These are phyloP conservation scores for Cornus kousa DNA, from an alignment of 148 eudicot species.

Conservation along the genomic window DNA sequence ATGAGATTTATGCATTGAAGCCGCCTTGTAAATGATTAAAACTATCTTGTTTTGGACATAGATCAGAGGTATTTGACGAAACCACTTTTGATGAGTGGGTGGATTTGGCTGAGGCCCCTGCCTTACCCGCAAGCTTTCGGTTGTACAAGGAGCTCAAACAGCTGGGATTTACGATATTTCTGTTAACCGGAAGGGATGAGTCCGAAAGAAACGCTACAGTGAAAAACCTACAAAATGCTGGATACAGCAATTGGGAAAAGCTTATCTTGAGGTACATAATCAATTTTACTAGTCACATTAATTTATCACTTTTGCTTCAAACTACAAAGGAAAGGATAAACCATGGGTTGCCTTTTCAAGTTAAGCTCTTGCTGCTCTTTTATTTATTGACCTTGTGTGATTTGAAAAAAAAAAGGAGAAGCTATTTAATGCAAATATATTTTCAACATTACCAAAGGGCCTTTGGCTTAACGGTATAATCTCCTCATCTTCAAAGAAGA, in stretches of 20 bases:
- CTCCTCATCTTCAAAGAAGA: too few relatives aligned
- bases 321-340: not conserved
- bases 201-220: slow-evolving; percentile 51
- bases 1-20: not conserved
- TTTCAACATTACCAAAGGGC: too few relatives aligned
- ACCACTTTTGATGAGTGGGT: slow-evolving; percentile 53
- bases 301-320: not conserved
- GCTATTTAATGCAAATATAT: not conserved
- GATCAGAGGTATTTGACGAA: slow-evolving; percentile 60
- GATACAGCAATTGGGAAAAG: not conserved
- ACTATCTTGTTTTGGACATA: slow-evolving; percentile 21
- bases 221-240: not conserved
- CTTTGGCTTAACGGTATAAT: too few relatives aligned
- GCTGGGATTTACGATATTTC: slow-evolving; percentile 65
- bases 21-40: not conserved
- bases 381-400: not conserved
- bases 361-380: not conserved
- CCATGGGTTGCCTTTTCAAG: not conserved
- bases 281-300: not conserved
- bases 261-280: not conserved
- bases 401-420: not conserved
- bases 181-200: slow-evolving; percentile 81
- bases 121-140: slow-evolving; percentile 63
- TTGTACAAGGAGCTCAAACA: slow-evolving; percentile 64
- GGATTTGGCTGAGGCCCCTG: slow-evolving; percentile 59